Evolutionary conservation across 2,329 filamentous ascomycete species (phyloP), one percentile per base, ranked within the genome.

Genomic region (Aspergillus pseudonomiae): DNA sequence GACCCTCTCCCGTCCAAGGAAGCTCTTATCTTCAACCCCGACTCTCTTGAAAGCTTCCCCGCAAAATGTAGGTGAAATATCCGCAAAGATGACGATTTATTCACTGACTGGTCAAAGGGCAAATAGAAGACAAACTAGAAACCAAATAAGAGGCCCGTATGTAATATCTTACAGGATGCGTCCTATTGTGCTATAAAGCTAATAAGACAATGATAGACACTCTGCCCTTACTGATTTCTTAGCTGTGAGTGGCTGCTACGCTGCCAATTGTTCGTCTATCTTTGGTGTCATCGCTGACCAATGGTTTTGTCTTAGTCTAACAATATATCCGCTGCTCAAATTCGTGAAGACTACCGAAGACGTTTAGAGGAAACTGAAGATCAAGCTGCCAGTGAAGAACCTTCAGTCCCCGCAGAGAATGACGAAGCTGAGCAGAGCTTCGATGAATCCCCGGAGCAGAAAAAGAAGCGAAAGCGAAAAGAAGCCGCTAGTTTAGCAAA

Each of bases 161-260:
- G 81, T 77, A 19, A 34, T 21, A 32, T 6, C 50, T 57, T 62
- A 59, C 16, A 19, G 7, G n/a, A 36, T 28, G 53, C 34, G 36
- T 30, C 21, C 26, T 21, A 21, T 39, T 36, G 21, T 9, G 45
- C 24, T 26, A 14, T 14, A 26, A 26, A 28, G 24, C 68, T 74
- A 57, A 74, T 57, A 46, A 52, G 21, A 19, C 19, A 9, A 21
- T 46, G 28, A 10, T 62, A 84, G 83, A 34, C 88, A 88, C 68
- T 90, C 88, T 63, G 89, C 89, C 14, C 78, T 91, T 71, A 91
- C 88, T 7, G 88, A 90, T 72, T 91, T 90, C 70, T 79, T 90
- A 60, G 88, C 88, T 56, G 86, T 87, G 78, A 74, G 83, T 78
- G 50, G 28, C 26, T 32, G 6, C 48, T 52, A n/a, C 9, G 9